Base-by-base conservation (phyloP, 208 protist genomes). In the Angomonas deanei region DNA sequence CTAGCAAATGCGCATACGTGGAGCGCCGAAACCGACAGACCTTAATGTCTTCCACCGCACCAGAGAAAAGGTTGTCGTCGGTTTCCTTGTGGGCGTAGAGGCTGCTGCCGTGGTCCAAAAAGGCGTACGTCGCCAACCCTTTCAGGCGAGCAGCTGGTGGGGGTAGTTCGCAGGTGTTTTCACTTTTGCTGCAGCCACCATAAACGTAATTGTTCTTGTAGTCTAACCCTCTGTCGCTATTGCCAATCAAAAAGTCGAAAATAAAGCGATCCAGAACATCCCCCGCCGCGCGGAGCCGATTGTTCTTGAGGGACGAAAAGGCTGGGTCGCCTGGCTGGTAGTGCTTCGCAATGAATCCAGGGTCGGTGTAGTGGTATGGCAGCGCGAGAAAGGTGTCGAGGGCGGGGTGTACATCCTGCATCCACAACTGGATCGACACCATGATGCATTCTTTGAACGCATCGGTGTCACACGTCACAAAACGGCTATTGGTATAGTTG, bases 161-260 rank as follows among this genome's bases (percentile, higher is more conserved):
- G 46, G 27, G 68, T 19, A 69, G 50, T 0, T 75, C 46, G 8
- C 27, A 34, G 60, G 83, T 91, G 53, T 65, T 65, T 8, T 81
- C 91, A 26, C 70, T 63, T 8, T 46, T 59, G 62, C 74, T 89
- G 65, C 87, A 93, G 3, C 87, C 87, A 50, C 87, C 87, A 65
- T 91, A 93, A 23, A 86, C 87, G 61, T 91, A 93, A 73, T 93
- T 93, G 64, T 93, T 93, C 70, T 93, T 82, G 50, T 89, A 65
- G 68, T 91, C 86, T 70, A 88, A 84, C 21, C 87, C 87, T 10
- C 87, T 70, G 62, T 93, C 87, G 5, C 76, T 77, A 70, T 93
- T 93, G 17, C 81, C 83, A 42, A 91, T 91, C 6, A 93, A 36
- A 39, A 93, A 93, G 72, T 93, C 87, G 50, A 91, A 93, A 56